Percentiles rank a stretch among this genome's conserved stretches.
phyloP scores from a whole-genome alignment of 1,284 basidiomycete genomes.

The Heterobasidion occidentale region DNA sequence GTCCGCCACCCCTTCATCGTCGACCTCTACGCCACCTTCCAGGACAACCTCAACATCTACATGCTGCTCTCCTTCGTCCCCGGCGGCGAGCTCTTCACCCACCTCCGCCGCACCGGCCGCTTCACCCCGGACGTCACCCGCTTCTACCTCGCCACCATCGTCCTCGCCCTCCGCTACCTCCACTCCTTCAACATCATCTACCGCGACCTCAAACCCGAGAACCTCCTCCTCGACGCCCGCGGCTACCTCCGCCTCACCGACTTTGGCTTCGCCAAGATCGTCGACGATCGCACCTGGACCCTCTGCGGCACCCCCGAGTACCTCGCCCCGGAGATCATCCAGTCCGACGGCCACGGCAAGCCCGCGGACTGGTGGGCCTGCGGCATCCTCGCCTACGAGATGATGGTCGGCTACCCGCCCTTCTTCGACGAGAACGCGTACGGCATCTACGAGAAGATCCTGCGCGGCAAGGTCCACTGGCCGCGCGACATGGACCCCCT shows the following conservation, averaged over 20 bases:
- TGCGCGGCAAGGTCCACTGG: slow-evolving; percentile 90
- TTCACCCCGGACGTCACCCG: slow-evolving; percentile 98
- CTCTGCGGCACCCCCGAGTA: slow-evolving; percentile 98
- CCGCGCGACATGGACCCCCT: slow-evolving; percentile 81
- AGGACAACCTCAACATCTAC: slow-evolving; percentile 93
- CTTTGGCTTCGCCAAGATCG: slow-evolving; percentile 98
- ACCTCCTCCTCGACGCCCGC: slow-evolving; percentile 89
- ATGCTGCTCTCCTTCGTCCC: slow-evolving; percentile 99
- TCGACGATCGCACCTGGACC: slow-evolving; percentile 99
- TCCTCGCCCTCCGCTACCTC: slow-evolving; percentile 91
- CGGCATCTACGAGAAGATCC: slow-evolving; percentile 92
- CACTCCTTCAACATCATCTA: slow-evolving; percentile 99
- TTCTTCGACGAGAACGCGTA: slow-evolving; percentile 94
- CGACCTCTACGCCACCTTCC: slow-evolving; percentile 91
- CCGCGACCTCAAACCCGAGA: slow-evolving; percentile 97
- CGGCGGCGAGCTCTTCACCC: slow-evolving; percentile 94
- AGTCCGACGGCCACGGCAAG: slow-evolving; percentile 96
- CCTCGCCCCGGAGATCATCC: slow-evolving; percentile 91
- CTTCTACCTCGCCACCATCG: slow-evolving; percentile 97
- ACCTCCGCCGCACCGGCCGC: slow-evolving; percentile 84
- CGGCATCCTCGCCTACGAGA: slow-evolving; percentile 95
- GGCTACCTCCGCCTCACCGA: slow-evolving; percentile 97
- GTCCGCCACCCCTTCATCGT: slow-evolving; percentile 80
- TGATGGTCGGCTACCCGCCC: slow-evolving; percentile 89
- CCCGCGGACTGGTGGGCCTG: slow-evolving; percentile 99